phyloP scores from a whole-genome alignment of 2,329 filamentous ascomycete genomes.

The Penicillium crustosum region DNA sequence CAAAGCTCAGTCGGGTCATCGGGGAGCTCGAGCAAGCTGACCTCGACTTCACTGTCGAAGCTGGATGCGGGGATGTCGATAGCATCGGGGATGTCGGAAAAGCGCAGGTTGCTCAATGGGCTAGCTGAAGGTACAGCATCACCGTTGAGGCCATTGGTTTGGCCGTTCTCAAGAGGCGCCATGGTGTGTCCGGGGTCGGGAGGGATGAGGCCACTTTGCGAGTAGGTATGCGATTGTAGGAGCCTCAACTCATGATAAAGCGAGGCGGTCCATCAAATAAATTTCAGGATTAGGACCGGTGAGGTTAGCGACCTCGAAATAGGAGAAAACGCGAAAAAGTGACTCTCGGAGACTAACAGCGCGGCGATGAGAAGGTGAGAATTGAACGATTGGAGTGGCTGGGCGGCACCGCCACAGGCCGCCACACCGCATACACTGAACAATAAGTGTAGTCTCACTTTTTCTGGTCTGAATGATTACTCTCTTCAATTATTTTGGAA shows the following conservation, averaged over 20 bases:
- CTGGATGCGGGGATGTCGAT: constrained; percentile 65
- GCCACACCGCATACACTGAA: constrained; percentile 16
- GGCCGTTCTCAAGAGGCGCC: constrained; percentile 52
- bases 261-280: constrained; percentile 14
- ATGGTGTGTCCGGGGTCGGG: constrained; percentile 40
- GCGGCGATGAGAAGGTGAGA: constrained; percentile 22
- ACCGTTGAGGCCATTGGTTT: constrained; percentile 55
- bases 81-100: constrained; percentile 61
- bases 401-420: constrained; percentile 29
- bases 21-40: constrained; percentile 84
- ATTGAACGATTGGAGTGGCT: constrained; percentile 22
- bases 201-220: constrained; percentile 16
- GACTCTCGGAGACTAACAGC: constrained; percentile 17
- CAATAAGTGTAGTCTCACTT: background rate
- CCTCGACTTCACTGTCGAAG: constrained; percentile 73
- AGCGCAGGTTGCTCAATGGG: constrained; percentile 48
- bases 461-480: background rate
- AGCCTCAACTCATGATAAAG: constrained; percentile 35
- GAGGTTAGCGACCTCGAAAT: constrained; percentile 10
- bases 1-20: constrained; percentile 96
- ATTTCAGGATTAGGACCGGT: constrained; percentile 8
- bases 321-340: constrained; percentile 21
- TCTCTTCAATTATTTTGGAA: background rate
- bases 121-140: constrained; percentile 33
- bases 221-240: constrained; percentile 13